These are phyloP conservation scores for Harringtonia lauricola DNA, from an alignment of 2,329 filamentous ascomycete genomes.

Conservation along the genomic window DNA sequence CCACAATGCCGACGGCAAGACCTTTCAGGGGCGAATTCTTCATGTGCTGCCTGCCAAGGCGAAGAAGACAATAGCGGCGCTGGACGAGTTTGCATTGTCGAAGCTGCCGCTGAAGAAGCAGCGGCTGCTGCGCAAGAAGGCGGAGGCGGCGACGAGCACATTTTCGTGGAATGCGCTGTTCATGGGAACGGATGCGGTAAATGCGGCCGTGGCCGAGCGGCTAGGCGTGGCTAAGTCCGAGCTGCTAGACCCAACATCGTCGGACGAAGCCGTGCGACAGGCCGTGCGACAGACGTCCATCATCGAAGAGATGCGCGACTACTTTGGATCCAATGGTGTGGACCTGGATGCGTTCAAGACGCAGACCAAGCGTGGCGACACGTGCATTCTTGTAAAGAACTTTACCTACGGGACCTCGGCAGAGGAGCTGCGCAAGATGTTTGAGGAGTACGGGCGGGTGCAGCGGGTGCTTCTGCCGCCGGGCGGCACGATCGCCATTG, in stretches of 20 bases:
- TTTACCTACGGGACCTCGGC: slow-evolving; percentile 74
- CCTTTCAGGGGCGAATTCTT: slow-evolving; percentile 84
- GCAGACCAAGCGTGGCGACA: slow-evolving; percentile 66
- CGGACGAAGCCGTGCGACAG: slow-evolving; percentile 91
- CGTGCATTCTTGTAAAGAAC: slow-evolving; percentile 86
- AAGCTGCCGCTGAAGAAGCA: slow-evolving; percentile 93
- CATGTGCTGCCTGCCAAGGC: slow-evolving; percentile 79
- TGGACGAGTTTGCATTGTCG: slow-evolving; percentile 83
- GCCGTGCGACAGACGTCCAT: slow-evolving; percentile 84
- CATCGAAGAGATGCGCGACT: slow-evolving; percentile 92
- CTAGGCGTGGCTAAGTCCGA: slow-evolving; percentile 86
- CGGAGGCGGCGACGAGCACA: slow-evolving; percentile 62
- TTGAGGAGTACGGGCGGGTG: slow-evolving; percentile 77
- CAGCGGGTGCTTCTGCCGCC: slow-evolving; percentile 83
- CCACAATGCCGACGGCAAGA: slow-evolving; percentile 66
- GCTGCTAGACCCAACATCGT: slow-evolving; percentile 86
- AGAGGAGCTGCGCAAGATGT: slow-evolving; percentile 68
- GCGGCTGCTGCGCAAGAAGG: slow-evolving; percentile 76
- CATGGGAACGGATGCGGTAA: slow-evolving; percentile 93
- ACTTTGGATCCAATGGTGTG: slow-evolving; percentile 78
- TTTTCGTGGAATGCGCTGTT: slow-evolving; percentile 99
- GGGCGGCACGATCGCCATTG: slow-evolving; percentile 84
- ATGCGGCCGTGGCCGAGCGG: slow-evolving; percentile 76
- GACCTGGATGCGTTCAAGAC: slow-evolving; percentile 87
- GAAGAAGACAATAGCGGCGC: slow-evolving; percentile 48